A percentile compares a stretch with the other conserved stretches of the same genome.
Conservation (phyloP, 352 stramenopile genomes). For the Globisporangium radiosum region DNA sequence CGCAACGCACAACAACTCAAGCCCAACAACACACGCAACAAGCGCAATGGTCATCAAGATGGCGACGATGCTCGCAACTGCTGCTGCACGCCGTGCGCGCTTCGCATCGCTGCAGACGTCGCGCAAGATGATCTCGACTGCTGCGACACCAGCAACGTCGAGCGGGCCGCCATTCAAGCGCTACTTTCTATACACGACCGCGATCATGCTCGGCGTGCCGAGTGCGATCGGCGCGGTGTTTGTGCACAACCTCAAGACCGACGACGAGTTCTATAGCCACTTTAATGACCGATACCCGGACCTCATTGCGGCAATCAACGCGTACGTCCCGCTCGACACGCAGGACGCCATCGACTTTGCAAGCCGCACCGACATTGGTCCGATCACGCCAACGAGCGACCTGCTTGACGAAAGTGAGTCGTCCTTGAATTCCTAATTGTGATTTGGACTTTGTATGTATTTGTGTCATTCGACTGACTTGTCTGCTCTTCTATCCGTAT, state of each 20-base stretch:
- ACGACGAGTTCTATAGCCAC: constrained; percentile 81
- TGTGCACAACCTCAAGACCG: constrained; percentile 77
- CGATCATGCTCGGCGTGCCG: constrained; percentile 74
- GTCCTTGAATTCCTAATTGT: too few relatives aligned
- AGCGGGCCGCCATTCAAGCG: constrained; percentile 49
- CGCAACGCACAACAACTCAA: not conserved
- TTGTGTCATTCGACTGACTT: not conserved
- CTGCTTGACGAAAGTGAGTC: constrained; percentile 64
- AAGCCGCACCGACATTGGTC: constrained; percentile 62
- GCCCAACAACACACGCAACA: not conserved
- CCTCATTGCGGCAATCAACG: constrained; percentile 55
- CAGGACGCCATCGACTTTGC: constrained; percentile 33
- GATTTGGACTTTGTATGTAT: not conserved
- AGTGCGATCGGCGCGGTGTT: constrained; percentile 53
- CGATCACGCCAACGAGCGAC: constrained; percentile 41
- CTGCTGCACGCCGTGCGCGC: too few relatives aligned
- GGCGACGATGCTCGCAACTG: not conserved
- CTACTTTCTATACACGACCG: constrained; percentile 72
- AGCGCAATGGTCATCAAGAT: not conserved
- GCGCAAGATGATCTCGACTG: constrained; percentile 14
- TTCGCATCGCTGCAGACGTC: not conserved
- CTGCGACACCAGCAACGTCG: not conserved
- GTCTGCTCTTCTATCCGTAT: not conserved
- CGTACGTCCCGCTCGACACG: constrained; percentile 50
- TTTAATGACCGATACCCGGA: constrained; percentile 82